Conservation (phyloP, 768 basidiomycete genomes). For the Wakefieldia striispora region DNA sequence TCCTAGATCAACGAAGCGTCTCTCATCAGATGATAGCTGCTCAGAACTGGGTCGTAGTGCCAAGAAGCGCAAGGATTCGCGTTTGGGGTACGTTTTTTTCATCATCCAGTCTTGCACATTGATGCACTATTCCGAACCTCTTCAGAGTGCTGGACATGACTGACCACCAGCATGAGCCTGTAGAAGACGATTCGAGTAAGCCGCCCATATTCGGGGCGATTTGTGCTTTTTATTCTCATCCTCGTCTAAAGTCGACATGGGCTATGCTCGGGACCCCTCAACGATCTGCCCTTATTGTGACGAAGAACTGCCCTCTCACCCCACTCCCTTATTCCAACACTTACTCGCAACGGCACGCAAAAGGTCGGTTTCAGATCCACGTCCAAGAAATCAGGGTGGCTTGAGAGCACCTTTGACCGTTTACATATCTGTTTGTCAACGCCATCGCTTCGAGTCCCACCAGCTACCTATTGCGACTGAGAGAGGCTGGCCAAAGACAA, state of each 20-base stretch:
- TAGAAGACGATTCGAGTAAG: conserved; percentile 45
- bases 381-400: conserved; percentile 68
- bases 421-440: conserved; percentile 70
- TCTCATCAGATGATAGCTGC: conserved; percentile 34
- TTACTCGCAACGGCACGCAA: conserved; percentile 51
- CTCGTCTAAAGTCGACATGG: conserved; percentile 45
- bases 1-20: conserved; percentile 25
- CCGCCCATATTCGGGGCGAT: background rate
- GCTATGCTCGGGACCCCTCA: conserved; percentile 55
- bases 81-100: conserved; percentile 9
- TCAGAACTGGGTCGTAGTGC: conserved; percentile 23
- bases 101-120: background rate
- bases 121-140: background rate
- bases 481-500: conserved; percentile 74
- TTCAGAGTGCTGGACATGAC: conserved; percentile 7
- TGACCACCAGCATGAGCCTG: conserved; percentile 18
- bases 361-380: conserved; percentile 59
- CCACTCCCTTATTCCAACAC: conserved; percentile 55
- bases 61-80: conserved; percentile 35
- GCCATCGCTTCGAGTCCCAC: conserved; percentile 74
- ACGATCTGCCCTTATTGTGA: conserved; percentile 84
- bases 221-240: background rate
- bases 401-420: conserved; percentile 47
- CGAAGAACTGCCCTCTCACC: conserved; percentile 56
- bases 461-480: conserved; percentile 68